phyloP scores from a whole-genome alignment of 306 rosid genomes.

The Prunus mira region DNA sequence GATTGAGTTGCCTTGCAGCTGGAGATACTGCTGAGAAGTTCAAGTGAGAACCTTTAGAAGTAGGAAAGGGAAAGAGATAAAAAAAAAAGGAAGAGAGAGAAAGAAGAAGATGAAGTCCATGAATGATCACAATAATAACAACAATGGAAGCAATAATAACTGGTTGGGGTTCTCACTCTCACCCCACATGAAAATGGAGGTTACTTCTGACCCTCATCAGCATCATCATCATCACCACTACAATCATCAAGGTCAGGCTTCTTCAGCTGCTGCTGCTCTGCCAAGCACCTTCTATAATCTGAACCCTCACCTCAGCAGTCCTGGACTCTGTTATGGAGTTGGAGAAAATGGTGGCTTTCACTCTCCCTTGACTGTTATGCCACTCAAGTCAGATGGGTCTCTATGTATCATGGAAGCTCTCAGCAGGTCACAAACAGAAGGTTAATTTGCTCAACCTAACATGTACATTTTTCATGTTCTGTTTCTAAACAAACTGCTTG shows the following conservation, averaged over 20 bases:
- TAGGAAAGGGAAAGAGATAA: not conserved
- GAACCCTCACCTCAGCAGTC: conserved; percentile 31
- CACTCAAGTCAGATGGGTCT: conserved; percentile 89
- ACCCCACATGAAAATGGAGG: conserved; percentile 90
- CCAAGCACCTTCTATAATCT: conserved; percentile 45
- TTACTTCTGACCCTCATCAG: conserved; percentile 35
- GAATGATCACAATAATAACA: conserved; percentile 41
- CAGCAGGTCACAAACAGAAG: conserved; percentile 65
- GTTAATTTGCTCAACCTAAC: conserved; percentile 22
- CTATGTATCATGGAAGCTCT: conserved; percentile 91
- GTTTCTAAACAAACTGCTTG: not conserved
- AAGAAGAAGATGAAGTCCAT: conserved; percentile 59
- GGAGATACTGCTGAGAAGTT: not conserved
- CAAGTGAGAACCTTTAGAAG: not conserved
- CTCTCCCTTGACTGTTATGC: conserved; percentile 78
- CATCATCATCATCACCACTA: conserved; percentile 34
- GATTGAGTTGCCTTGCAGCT: conserved; percentile 47
- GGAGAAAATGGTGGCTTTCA: conserved; percentile 44
- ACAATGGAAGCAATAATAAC: conserved; percentile 35
- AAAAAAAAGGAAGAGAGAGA: not conserved
- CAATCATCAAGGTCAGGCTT: conserved; percentile 30
- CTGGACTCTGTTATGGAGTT: conserved; percentile 52
- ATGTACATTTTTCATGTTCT: not conserved
- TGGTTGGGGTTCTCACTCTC: conserved; percentile 97
- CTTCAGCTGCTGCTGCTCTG: conserved; percentile 33